Base-by-base conservation (phyloP, 2,329 filamentous ascomycete species). In the Fusarium annulatum region DNA sequence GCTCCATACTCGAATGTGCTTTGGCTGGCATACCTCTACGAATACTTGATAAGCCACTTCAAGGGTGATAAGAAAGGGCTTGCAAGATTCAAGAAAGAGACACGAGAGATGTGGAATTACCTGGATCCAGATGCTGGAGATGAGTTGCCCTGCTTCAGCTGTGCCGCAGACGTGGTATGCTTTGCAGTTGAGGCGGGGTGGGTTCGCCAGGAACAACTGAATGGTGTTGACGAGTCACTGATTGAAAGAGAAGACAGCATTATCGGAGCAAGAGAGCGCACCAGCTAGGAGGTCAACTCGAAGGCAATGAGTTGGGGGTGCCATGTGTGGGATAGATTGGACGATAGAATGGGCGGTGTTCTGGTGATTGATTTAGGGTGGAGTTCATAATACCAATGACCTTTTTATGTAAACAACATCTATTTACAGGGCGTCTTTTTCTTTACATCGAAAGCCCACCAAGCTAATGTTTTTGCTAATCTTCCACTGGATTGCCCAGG, bases 1-100 rank as follows among this genome's bases (percentile, higher is more conserved):
- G 85, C 85, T 34, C 89, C 90, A 2, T 92, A 91, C 78, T 91
- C 88, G 9, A 92, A 92, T 70, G 88, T 91, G 3, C 81, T 92
- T 23, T 92, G 90, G 90, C 84, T 92, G 46, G 87, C 88, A 7
- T 92, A 91, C 70, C 81, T 91, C 9, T 90, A 90, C 74, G 81
- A 84, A 41, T 90, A 90, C 78, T 79, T 90, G 63, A 75, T 82
- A 6, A 73, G 69, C 11, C 82, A 86, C 67, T 90, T 88, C 71
- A 69, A 74, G 16, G 88, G 88, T 9, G 81, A 84, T 14, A 85
- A 83, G 72, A 83, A 81, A 65, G 84, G 87, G 26, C 77, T 90
- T 18, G 77, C 76, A 8, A 68, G 72, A 5, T 91, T 91, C 75
- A 83, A 82, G 64, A 81, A 80, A 21, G 79, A 82, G 46, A 90